Conservation (phyloP, 306 rosid species). For the Prunus fruticosa region DNA sequence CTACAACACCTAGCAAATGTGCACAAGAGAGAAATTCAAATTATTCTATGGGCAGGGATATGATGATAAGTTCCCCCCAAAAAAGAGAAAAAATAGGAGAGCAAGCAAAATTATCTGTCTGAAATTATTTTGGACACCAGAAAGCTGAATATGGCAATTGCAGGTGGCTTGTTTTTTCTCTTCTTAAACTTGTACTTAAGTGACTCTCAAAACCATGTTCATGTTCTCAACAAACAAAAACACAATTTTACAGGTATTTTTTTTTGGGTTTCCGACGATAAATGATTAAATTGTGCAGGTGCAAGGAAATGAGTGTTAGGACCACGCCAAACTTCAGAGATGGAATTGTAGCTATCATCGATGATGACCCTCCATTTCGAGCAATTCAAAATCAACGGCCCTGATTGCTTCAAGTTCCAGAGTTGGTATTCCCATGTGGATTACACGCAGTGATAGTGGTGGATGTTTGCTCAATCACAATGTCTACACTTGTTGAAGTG, state of each 20-base stretch:
- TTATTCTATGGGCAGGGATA: conserved; percentile 14
- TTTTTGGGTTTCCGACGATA: conserved; percentile 21
- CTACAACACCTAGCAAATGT: conserved; percentile 25
- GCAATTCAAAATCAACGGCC: conserved; percentile 43
- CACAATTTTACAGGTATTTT: background rate
- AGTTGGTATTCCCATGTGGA: conserved; percentile 3
- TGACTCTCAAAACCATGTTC: conserved; percentile 29
- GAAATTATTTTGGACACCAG: conserved; percentile 23
- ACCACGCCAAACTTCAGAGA: conserved; percentile 59
- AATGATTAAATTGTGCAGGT: conserved; percentile 16
- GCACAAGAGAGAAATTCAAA: conserved; percentile 35
- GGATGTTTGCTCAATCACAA: background rate
- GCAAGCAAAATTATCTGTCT: background rate
- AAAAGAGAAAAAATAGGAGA: background rate
- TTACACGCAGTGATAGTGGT: conserved; percentile 26
- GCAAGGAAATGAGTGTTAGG: conserved; percentile 41
- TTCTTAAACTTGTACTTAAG: conserved; percentile 17
- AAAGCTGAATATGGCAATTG: conserved; percentile 26
- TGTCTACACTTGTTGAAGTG: conserved; percentile 12
- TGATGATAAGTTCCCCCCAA: conserved; percentile 18
- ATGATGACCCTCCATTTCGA: conserved; percentile 45
- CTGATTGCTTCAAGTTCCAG: conserved; percentile 24
- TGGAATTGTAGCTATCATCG: conserved; percentile 59
- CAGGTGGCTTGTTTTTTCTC: conserved; percentile 16
- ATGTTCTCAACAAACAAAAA: conserved; percentile 17